Conservation (phyloP, 352 stramenopile species). For the Pythium rhizo-oryzae region DNA sequence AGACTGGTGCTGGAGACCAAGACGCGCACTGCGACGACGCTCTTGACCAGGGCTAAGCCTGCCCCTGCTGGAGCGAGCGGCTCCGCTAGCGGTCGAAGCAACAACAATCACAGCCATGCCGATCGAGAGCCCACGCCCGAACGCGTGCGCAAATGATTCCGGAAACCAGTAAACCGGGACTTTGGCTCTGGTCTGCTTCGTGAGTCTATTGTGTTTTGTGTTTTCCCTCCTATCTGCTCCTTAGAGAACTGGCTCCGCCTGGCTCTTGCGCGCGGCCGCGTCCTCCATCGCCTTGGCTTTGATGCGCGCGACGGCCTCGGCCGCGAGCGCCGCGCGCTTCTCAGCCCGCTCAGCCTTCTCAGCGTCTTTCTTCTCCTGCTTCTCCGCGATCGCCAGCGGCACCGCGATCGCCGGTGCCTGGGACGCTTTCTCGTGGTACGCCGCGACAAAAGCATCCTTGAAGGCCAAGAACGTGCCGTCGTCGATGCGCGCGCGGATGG, state of each 20-base stretch:
- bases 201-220: too few species aligned
- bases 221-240: background rate
- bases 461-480: conserved; percentile 47
- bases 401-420: conserved; percentile 47
- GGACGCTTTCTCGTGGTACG: conserved; percentile 53
- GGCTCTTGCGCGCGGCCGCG: background rate
- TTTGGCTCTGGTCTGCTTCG: background rate
- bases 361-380: conserved; percentile 52
- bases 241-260: conserved; percentile 13
- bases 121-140: conserved; percentile 25
- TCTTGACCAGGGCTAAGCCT: conserved; percentile 1
- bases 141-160: conserved; percentile 17
- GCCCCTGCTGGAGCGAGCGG: background rate
- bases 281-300: conserved; percentile 27
- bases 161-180: background rate
- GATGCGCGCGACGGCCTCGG: conserved; percentile 18
- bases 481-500: conserved; percentile 55
- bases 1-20: background rate
- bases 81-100: background rate
- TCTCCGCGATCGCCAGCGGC: conserved; percentile 55
- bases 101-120: conserved; percentile 22
- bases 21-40: background rate
- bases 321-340: conserved; percentile 28
- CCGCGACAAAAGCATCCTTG: conserved; percentile 39
- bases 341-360: conserved; percentile 39